These are phyloP conservation scores for Penicillium sp. DNA, from an alignment of 2,329 filamentous ascomycete genomes.

Conservation along the genomic window DNA sequence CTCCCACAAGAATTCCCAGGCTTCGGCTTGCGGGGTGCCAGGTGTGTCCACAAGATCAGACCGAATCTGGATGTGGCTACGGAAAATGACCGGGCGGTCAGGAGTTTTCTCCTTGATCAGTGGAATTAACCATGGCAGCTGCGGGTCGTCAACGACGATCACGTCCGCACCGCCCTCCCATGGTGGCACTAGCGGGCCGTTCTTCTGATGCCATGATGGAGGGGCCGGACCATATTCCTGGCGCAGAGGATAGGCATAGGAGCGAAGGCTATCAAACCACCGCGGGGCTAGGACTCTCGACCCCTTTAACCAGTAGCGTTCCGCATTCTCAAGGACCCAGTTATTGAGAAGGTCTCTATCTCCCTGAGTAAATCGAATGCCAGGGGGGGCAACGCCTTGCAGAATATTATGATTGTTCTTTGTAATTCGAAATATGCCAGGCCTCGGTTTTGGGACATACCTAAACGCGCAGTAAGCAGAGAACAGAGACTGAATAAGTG, in stretches of 20 bases:
- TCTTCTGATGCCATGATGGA: neutral
- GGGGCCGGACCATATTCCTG: neutral
- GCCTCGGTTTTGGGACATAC: slow-evolving; percentile 75
- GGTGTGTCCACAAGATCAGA: slow-evolving; percentile 68
- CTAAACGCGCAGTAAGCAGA: slow-evolving; percentile 34
- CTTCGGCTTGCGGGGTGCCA: slow-evolving; percentile 69
- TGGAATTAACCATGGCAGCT: slow-evolving; percentile 77
- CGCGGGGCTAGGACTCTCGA: neutral
- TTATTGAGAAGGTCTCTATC: slow-evolving; percentile 66
- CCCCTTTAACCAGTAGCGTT: slow-evolving; percentile 72
- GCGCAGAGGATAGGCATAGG: neutral
- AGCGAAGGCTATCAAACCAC: neutral
- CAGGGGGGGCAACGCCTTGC: slow-evolving; percentile 68
- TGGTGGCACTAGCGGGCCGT: slow-evolving; percentile 66
- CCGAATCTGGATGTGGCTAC: slow-evolving; percentile 79
- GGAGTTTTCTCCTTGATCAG: slow-evolving; percentile 72
- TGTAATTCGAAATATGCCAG: slow-evolving; percentile 77
- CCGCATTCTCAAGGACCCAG: slow-evolving; percentile 74
- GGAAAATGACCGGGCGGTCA: slow-evolving; percentile 74
- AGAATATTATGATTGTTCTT: slow-evolving; percentile 87
- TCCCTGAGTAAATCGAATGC: slow-evolving; percentile 64
- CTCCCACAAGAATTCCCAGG: slow-evolving; percentile 76
- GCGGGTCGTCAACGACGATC: slow-evolving; percentile 77
- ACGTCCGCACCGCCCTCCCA: slow-evolving; percentile 74
- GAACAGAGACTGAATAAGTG: neutral